Base-by-base conservation (phyloP, 2,329 filamentous ascomycete genomes). In the Diaporthe vexans region DNA sequence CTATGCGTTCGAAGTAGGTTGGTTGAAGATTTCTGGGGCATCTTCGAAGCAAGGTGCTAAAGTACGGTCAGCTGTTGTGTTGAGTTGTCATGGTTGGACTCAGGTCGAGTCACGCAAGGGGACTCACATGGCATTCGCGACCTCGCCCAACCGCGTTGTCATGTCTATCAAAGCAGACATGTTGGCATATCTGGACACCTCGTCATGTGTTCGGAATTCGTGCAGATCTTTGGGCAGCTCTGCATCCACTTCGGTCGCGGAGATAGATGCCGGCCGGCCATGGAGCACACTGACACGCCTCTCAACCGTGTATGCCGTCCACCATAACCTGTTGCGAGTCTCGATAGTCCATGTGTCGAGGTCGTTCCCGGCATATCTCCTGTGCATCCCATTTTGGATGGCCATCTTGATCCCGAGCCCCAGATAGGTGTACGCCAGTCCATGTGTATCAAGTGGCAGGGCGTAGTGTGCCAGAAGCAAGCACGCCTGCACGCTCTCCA, bases 361-460 rank as follows among this genome's bases (percentile, higher is more conserved):
- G 0, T 83, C 85, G 67, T 86, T 84, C 1, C 85, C 86, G 1
- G 84, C 81, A 73, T 86, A 88, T 71, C 83, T 86, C 65, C 89
- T 83, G 76, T 91, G 89, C 88, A 91, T 90, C 13, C 89, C 89
- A 77, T 91, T 91, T 75, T 90, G 88, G 19, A 91, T 89, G 1
- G 88, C 89, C 74, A 91, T 81, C 74, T 89, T 90, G 56, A 90
- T 81, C 2, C 88, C 87, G 17, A 91, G 79, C 9, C 88, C 88
- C 61, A 90, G 83, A 76, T 91, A 91, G 3, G 88, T 88, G 76
- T 90, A 91, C 3, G 87, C 87, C 26, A 91, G 79, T 0, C 89
- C 89, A 1, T 88, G 88, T 0, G 89, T 86, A 78, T 91, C 89
- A 0, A 90, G 82, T 0, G 89, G 88, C 8, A 91, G 80, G 1